Conservation (phyloP, 2,329 filamentous ascomycete genomes). For the Ascochyta koolunga region DNA sequence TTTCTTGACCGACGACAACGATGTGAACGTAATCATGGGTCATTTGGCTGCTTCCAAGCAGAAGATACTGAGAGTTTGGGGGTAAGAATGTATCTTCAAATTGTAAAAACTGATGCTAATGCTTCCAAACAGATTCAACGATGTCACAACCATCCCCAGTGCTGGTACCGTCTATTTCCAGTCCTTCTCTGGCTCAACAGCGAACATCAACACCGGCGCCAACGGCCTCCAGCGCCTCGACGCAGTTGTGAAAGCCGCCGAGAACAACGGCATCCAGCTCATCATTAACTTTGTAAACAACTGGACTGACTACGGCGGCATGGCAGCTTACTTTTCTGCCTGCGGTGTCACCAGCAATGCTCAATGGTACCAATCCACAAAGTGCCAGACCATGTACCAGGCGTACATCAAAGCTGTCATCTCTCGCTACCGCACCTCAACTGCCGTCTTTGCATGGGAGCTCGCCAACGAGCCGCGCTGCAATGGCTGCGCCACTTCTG, state of each 20-base stretch:
- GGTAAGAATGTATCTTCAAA: constrained; percentile 24
- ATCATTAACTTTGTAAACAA: constrained; percentile 63
- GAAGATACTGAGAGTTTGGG: constrained; percentile 67
- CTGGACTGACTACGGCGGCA: constrained; percentile 65
- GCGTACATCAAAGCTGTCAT: constrained; percentile 59
- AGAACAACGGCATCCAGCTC: constrained; percentile 59
- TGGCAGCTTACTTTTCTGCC: constrained; percentile 64
- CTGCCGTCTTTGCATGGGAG: constrained; percentile 62
- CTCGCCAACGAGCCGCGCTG: constrained; percentile 56
- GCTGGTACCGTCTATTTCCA: constrained; percentile 62
- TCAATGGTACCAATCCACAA: constrained; percentile 53
- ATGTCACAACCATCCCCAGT: constrained; percentile 54
- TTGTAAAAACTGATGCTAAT: background rate
- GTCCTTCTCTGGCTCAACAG: constrained; percentile 54
- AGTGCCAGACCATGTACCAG: constrained; percentile 58
- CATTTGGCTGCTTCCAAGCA: constrained; percentile 59
- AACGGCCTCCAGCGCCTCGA: constrained; percentile 57
- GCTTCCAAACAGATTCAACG: constrained; percentile 56
- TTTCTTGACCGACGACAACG: constrained; percentile 59
- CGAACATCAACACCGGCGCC: constrained; percentile 54
- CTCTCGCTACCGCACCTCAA: constrained; percentile 55
- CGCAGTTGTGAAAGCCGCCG: constrained; percentile 58
- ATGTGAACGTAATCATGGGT: constrained; percentile 58
- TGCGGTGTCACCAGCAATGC: constrained; percentile 60
- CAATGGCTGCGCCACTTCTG: constrained; percentile 44